Evolutionary conservation across 1,284 basidiomycete genomes (phyloP).

Genomic region (Sporisorium graminicola): DNA sequence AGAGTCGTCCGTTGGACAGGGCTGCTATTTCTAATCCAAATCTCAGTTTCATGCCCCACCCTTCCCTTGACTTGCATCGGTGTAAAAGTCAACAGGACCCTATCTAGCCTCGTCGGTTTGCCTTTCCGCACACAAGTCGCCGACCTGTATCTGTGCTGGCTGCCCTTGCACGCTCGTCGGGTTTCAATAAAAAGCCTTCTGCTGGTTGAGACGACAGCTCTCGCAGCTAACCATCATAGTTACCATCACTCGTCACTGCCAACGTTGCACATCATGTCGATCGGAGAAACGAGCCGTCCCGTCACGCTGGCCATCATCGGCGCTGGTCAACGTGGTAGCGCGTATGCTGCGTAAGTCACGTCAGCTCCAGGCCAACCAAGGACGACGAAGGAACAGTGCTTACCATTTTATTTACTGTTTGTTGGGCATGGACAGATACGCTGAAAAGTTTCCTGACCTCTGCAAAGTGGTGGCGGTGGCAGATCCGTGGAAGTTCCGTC

Average conservation of each 20-base stretch:
- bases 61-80: neutral
- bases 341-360: constrained; percentile 38
- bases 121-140: constrained; percentile 19
- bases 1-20: neutral
- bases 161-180: neutral
- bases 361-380: too few relatives aligned
- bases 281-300: constrained; percentile 29
- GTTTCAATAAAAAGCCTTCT: constrained; percentile 14
- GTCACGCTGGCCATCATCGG: constrained; percentile 45
- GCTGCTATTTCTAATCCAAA: constrained; percentile 23
- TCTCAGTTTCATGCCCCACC: neutral
- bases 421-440: constrained; percentile 33
- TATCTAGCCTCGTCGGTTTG: constrained; percentile 4
- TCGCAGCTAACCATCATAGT: neutral
- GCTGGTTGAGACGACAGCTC: neutral
- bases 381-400: neutral
- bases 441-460: constrained; percentile 26
- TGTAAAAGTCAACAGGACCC: neutral
- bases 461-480: constrained; percentile 38
- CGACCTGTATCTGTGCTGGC: neutral
- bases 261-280: constrained; percentile 29
- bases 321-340: constrained; percentile 41
- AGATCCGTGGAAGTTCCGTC: constrained; percentile 42
- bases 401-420: neutral
- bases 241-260: neutral